Evolutionary conservation across 1,284 basidiomycete species (phyloP), one percentile per base, ranked within the genome.

Genomic region (Quambalaria eucalypti): DNA sequence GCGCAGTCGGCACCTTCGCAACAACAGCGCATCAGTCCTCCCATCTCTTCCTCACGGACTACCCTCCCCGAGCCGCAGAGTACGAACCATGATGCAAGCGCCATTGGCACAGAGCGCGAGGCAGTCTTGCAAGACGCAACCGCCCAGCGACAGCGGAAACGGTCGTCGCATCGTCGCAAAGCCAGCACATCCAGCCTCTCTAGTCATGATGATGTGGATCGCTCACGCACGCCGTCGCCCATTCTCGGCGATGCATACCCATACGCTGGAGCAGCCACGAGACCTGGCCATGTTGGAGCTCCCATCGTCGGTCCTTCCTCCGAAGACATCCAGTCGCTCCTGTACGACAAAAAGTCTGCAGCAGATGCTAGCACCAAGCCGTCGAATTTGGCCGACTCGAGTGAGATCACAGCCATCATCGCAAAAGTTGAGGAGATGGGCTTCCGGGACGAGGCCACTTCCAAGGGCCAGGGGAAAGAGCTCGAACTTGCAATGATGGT

Each of bases 141-240:
- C n/a, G n/a, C n/a, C n/a, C 19, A 28, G 19, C 10, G 21, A 16
- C 28, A 10, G 10, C n/a, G 36, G 4, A 39, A 39, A 5, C 16
- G 21, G 36, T 21, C 16, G 10, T 39, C 36, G 16, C 5, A 23
- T 4, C 5, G 42, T 12, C 16, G 42, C 16, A 46, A 21, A 46
- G 16, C 42, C 16, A 46, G 42, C 42, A 7, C 25, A 26, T 21
- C n/a, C 25, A 46, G 42, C 19, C 21, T 14, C 5, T 46, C 42
- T 21, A 46, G 21, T 6, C n/a, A 26, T 14, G 42, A 46, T 5
- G 42, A 25, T 12, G 31, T 56, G 0, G 54, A 42, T 14, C 56
- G 65, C 46, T 66, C 68, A n/a, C 62, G 61, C 33, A 73, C 69
- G 4, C 71, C 69, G 10, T 69, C 68, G 16, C 71, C 71, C 31